A percentile compares a stretch with the other conserved stretches of the same genome.
phyloP scores from a whole-genome alignment of 768 basidiomycete genomes.

The Macrolepiota fuliginosa region DNA sequence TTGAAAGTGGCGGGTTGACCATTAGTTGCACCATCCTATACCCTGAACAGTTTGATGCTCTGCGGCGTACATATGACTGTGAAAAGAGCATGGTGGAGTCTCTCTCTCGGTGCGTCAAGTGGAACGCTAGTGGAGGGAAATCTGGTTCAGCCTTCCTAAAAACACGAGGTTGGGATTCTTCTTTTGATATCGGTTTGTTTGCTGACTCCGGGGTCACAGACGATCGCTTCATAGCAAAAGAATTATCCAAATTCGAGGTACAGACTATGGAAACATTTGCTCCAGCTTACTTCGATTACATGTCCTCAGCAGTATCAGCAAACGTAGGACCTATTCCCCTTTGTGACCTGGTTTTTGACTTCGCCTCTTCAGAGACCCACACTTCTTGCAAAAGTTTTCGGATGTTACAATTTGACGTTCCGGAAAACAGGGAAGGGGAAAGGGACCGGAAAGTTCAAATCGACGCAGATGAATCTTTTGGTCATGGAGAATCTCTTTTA shows the following conservation, averaged over 20 bases:
- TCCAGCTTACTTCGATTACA: constrained; percentile 96
- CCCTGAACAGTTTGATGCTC: constrained; percentile 94
- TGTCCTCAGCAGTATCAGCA: constrained; percentile 88
- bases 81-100: constrained; percentile 94
- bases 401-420: constrained; percentile 93
- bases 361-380: constrained; percentile 74
- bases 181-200: not conserved
- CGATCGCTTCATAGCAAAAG: constrained; percentile 98
- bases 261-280: constrained; percentile 97
- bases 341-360: constrained; percentile 7
- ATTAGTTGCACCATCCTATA: constrained; percentile 95
- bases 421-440: constrained; percentile 75
- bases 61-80: constrained; percentile 90
- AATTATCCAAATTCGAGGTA: constrained; percentile 85
- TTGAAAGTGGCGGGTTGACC: constrained; percentile 85
- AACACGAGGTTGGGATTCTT: constrained; percentile 64
- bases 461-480: constrained; percentile 90
- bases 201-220: constrained; percentile 45
- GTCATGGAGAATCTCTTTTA: constrained; percentile 99
- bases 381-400: constrained; percentile 93
- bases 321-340: constrained; percentile 50
- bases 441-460: constrained; percentile 63
- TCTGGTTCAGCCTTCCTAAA: constrained; percentile 97
- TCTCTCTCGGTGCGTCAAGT: constrained; percentile 90
- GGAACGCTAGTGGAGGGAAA: constrained; percentile 94